These are phyloP conservation scores for Calocybe indica DNA, from an alignment of 768 basidiomycete genomes.

Conservation along the genomic window DNA sequence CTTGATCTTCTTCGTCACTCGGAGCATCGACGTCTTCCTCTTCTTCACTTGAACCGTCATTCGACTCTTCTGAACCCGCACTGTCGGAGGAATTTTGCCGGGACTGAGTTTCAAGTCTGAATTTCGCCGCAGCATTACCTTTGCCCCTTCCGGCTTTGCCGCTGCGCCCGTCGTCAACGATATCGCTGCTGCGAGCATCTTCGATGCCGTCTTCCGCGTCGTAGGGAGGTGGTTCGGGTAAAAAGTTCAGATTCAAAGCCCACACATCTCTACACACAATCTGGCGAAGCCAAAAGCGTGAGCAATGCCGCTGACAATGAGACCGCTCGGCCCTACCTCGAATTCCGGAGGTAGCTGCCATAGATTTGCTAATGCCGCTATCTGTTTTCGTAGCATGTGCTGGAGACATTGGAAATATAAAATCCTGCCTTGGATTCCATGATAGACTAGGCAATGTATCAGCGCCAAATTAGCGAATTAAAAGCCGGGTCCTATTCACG, in stretches of 20 bases:
- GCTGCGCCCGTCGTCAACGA: neutral
- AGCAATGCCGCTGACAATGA: conserved; percentile 1
- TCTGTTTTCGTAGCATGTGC: conserved; percentile 72
- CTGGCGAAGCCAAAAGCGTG: conserved; percentile 29
- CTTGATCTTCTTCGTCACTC: conserved; percentile 23
- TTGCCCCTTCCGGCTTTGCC: neutral
- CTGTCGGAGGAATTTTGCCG: conserved; percentile 3
- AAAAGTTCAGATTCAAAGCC: conserved; percentile 62
- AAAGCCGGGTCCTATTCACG: conserved; percentile 25
- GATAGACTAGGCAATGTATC: conserved; percentile 54
- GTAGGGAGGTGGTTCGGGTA: conserved; percentile 52
- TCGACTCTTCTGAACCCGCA: conserved; percentile 8
- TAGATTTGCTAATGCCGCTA: conserved; percentile 46
- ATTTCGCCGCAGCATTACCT: neutral
- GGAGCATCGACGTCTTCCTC: conserved; percentile 14
- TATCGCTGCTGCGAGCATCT: conserved; percentile 14
- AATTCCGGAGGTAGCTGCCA: conserved; percentile 80
- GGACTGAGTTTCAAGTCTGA: conserved; percentile 3
- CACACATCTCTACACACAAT: conserved; percentile 75
- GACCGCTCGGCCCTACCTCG: conserved; percentile 43
- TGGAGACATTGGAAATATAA: conserved; percentile 85
- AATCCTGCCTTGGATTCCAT: conserved; percentile 71
- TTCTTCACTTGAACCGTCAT: neutral
- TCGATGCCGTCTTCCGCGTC: conserved; percentile 52
- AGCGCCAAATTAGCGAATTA: conserved; percentile 1